Base-by-base conservation (phyloP, 2,329 filamentous ascomycete genomes). In the Neofusicoccum kwambonambiense region DNA sequence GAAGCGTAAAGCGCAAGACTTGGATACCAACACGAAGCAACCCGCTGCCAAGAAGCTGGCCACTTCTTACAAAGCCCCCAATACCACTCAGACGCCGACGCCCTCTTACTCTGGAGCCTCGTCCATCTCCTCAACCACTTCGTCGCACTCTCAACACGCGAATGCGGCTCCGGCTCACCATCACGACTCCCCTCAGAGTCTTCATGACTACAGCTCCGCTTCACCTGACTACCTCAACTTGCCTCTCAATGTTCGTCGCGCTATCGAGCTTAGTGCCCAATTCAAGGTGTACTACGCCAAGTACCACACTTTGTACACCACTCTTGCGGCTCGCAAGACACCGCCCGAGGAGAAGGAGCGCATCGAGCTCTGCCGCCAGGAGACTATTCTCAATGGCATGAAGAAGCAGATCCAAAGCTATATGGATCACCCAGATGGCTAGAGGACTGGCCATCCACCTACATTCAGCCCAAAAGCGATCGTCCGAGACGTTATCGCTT, bases 231-330 rank as follows among this genome's bases (percentile, higher is more conserved):
- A 58, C 11, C 72, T 70, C 19, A 70, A 69, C 60, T 72, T 73
- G 66, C 44, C 73, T 72, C 42, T 65, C 35, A 31, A 57, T 13
- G 19, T 42, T 12, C 76, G 75, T 27, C 79, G 81, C 68, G 80
- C 78, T 39, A 74, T 83, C 22, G 76, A 78, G 65, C 69, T 82
- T 31, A 81, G 81, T 2, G 77, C 79, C 68, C 79, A 77, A 56
- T 89, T 89, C 74, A 86, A 87, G 70, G 78, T 77, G 62, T 83
- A 83, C 67, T 88, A 89, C 70, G 82, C 82, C 41, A 82, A 81
- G 64, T 89, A 89, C 70, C 80, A 82, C 69, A 75, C 80, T 69
- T 73, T 87, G 69, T 85, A 88, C 72, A 82, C 83, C 70, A 73
- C 76, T 68, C 69, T 81, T 66, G 74, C 78, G 81, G 4, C 79